A percentile compares a stretch with the other conserved stretches of the same genome.
Conservation (phyloP, 345 rosid genomes). For the Barbarea vulgaris region DNA sequence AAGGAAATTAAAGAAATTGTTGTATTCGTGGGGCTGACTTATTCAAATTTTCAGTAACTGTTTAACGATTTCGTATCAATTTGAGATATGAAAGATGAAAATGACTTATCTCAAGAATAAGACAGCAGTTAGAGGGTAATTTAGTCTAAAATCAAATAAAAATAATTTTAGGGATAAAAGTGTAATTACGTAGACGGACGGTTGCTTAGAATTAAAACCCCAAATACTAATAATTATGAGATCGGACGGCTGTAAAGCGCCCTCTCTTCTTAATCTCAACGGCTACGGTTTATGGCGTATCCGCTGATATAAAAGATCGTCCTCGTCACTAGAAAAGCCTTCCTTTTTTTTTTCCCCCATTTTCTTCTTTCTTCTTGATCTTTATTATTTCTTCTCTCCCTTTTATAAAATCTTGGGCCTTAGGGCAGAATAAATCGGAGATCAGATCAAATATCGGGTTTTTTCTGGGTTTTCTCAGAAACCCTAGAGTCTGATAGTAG, state of each 20-base stretch:
- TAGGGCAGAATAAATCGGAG: constrained; percentile 16
- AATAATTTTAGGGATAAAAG: constrained; percentile 17
- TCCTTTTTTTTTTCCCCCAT: constrained; percentile 3
- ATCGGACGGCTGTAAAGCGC: constrained; percentile 27
- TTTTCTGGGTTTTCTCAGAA: constrained; percentile 14
- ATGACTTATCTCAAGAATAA: constrained; percentile 25
- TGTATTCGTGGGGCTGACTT: constrained; percentile 38
- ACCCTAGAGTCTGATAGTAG: constrained; percentile 25
- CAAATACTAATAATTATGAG: constrained; percentile 14
- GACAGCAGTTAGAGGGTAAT: constrained; percentile 40
- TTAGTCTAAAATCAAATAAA: neutral
- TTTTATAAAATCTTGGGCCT: constrained; percentile 29
- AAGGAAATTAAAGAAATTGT: constrained; percentile 1
- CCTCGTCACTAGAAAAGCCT: constrained; percentile 16
- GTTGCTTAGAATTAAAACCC: constrained; percentile 31
- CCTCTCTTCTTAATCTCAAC: neutral
- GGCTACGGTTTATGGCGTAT: constrained; percentile 30
- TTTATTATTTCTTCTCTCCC: neutral
- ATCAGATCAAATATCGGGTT: constrained; percentile 8
- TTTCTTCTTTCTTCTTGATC: constrained; percentile 1
- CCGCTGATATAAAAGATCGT: constrained; percentile 26
- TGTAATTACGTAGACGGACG: constrained; percentile 15
- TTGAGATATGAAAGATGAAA: constrained; percentile 20
- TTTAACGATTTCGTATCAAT: constrained; percentile 30
- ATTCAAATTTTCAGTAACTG: constrained; percentile 27